Conservation (phyloP, 768 basidiomycete genomes). For the button mushroom (Agaricus bisporus) region DNA sequence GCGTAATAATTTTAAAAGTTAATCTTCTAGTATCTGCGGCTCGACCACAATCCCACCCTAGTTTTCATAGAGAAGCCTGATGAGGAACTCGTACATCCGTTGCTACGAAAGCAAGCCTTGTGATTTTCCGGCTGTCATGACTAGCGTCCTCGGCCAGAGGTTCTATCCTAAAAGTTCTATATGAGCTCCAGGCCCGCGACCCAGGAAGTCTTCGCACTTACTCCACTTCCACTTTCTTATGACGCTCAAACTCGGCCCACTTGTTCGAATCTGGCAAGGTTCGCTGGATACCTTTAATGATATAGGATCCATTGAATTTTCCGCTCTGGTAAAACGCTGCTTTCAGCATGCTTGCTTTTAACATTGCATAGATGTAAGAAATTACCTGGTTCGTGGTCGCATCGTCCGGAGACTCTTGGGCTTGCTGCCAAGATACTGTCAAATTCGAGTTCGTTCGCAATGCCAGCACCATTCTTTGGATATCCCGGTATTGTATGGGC, state of each 20-base stretch:
- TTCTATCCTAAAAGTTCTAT: slow-evolving; percentile 3
- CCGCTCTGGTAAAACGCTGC: background rate
- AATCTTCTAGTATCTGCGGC: background rate
- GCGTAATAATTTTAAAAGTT: background rate
- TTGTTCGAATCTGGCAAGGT: background rate
- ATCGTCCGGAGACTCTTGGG: slow-evolving; percentile 1
- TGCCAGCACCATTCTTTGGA: slow-evolving; percentile 9
- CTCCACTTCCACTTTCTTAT: slow-evolving; percentile 7
- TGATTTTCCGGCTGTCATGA: slow-evolving; percentile 4
- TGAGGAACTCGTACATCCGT: slow-evolving; percentile 3
- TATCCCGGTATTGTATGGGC: slow-evolving; percentile 3
- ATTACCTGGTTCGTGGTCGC: slow-evolving; percentile 6
- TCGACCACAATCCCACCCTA: background rate
- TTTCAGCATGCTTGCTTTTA: background rate
- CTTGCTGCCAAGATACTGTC: slow-evolving; percentile 8
- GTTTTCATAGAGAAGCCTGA: slow-evolving; percentile 5
- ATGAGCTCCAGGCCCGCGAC: background rate
- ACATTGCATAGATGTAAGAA: background rate
- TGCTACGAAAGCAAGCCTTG: slow-evolving; percentile 4
- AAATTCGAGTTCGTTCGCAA: slow-evolving; percentile 7
- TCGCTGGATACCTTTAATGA: slow-evolving; percentile 7
- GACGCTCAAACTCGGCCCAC: slow-evolving; percentile 8
- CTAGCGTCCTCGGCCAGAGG: background rate
- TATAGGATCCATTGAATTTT: slow-evolving; percentile 4
- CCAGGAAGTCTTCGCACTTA: background rate